A percentile compares a stretch with the other conserved stretches of the same genome.
These are phyloP conservation scores for Megacollybia marginata DNA, from an alignment of 768 basidiomycete species.

Conservation along the genomic window DNA sequence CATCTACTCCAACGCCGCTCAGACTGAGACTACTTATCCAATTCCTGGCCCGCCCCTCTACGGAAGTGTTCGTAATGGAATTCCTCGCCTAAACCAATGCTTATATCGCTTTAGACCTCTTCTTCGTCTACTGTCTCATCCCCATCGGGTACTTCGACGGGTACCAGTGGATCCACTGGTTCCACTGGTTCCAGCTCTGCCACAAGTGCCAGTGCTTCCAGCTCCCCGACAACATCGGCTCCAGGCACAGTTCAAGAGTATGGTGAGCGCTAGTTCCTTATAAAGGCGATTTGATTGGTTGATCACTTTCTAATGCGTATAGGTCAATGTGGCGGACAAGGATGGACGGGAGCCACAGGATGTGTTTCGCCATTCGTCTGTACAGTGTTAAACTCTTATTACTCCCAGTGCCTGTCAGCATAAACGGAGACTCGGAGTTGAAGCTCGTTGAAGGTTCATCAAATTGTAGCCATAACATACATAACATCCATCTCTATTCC, in stretches of 20 bases:
- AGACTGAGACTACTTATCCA: constrained; percentile 31
- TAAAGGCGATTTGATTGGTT: too few species aligned
- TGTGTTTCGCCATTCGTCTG: not conserved
- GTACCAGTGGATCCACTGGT: not conserved
- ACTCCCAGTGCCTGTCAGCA: not conserved
- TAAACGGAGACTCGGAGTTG: too few species aligned
- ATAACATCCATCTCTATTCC: too few species aligned
- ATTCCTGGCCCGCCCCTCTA: constrained; percentile 20
- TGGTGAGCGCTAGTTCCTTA: too few species aligned
- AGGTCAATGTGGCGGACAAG: not conserved
- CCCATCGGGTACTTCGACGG: not conserved
- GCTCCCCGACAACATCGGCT: too few species aligned
- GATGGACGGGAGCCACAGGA: not conserved
- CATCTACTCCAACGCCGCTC: constrained; percentile 30
- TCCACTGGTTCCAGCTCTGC: too few species aligned
- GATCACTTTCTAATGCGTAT: not conserved
- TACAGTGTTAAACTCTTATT: not conserved
- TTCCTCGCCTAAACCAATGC: not conserved
- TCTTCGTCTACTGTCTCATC: not conserved
- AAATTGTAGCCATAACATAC: too few species aligned
- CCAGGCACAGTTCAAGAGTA: too few species aligned
- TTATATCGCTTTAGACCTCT: not conserved
- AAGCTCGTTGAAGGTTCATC: too few species aligned
- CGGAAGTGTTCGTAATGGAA: not conserved
- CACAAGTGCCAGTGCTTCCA: too few species aligned